A percentile compares a stretch with the other conserved stretches of the same genome.
These are phyloP conservation scores for Phialophora verrucosa DNA, from an alignment of 2,329 filamentous ascomycete genomes.

Conservation along the genomic window DNA sequence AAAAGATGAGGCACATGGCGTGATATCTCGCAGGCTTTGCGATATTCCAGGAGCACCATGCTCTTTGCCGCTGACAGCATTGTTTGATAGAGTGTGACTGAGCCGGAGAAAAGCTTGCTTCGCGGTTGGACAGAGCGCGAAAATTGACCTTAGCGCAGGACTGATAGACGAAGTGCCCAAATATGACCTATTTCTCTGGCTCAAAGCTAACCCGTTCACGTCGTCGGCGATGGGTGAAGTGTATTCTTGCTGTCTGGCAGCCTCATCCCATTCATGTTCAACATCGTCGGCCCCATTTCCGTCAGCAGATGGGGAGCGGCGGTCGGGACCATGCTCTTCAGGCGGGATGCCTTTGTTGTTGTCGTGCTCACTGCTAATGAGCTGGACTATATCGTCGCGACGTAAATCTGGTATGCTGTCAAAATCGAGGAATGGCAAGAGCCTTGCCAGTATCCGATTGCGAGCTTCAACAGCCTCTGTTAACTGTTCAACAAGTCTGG, in stretches of 20 bases:
- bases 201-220: constrained; percentile 15
- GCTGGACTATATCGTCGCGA: constrained; percentile 1
- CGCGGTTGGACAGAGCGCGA: constrained; percentile 13
- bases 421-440: constrained; percentile 10
- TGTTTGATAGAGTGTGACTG: constrained; percentile 5
- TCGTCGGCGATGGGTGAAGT: constrained; percentile 13
- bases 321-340: background rate
- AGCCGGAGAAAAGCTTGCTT: constrained; percentile 14
- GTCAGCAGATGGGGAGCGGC: background rate
- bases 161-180: constrained; percentile 11
- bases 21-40: background rate
- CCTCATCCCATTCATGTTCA: constrained; percentile 18
- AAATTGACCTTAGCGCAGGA: constrained; percentile 2
- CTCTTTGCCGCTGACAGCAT: background rate
- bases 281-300: constrained; percentile 1
- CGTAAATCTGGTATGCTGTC: constrained; percentile 7
- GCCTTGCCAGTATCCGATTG: constrained; percentile 9
- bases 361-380: constrained; percentile 15
- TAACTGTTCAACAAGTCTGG: constrained; percentile 10
- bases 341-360: background rate
- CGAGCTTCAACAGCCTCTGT: constrained; percentile 10
- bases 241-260: constrained; percentile 9
- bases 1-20: background rate
- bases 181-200: constrained; percentile 7
- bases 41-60: background rate